Evolutionary conservation across 768 basidiomycete genomes (phyloP), one percentile per base, ranked within the genome.

Genomic region (Tricholoma bakamatsutake): DNA sequence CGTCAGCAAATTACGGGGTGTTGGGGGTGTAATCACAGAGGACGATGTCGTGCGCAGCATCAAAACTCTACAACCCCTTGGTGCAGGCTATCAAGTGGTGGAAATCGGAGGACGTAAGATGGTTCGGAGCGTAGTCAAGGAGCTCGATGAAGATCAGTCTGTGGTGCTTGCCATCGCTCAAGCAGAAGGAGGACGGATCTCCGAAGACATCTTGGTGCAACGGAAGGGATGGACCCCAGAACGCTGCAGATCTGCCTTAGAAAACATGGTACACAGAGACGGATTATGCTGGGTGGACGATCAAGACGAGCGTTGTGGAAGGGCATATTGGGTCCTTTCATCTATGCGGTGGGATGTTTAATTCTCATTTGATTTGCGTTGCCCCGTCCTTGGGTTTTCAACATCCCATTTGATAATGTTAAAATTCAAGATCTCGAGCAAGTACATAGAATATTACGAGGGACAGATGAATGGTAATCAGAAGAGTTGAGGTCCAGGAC

Each of bases 231-330:
- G 97, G 97, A 82, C 83, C 1, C 69, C 77, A 49, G 88, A 89
- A 34, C 80, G 97, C 27, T 87, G 90, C 4, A 76, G 79, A 48
- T 79, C 83, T 10, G 94, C 88, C 1, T 69, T 98, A 63, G 87
- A 93, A 63, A 94, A 95, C 59, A 94, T 96, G 85, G 79, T 95
- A 12, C 76, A 92, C 58, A 78, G 88, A 27, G 94, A 98, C 59
- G 96, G 95, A 1, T 73, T 96, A 24, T 95, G 92, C 56, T 99
- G 97, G 97, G 66, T 98, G 30, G 97, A 99, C 64, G 87, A 91
- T 24, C 93, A 97, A 69, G 91, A 89, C 52, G 82, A 84, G 61
- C 67, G 66, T 13, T 75, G 72, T 30, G 83, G 84, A 28, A 76
- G 78, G 55, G 82, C 84, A 21, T 96, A 93, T 67, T 98, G 93